Evolutionary conservation across 2,329 filamentous ascomycete genomes (phyloP), one percentile per base, ranked within the genome.

Genomic region (Cladophialophora bantiana): DNA sequence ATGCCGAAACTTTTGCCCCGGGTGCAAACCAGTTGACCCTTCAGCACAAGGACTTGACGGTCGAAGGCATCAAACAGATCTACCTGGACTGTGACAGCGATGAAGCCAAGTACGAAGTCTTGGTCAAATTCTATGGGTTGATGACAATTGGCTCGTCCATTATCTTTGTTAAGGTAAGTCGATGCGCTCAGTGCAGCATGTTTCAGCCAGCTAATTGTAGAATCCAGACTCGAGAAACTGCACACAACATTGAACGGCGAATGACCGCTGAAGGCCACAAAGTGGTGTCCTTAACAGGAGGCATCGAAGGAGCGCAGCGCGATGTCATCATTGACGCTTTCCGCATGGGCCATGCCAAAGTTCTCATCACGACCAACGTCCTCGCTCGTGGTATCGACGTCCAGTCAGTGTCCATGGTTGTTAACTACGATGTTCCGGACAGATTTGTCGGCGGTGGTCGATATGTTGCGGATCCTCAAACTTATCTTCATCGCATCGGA

Each of bases 101-200:
- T 71, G 82, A 89, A 40, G 88, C 92, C 75, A 98, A 98, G 78
- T 99, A 96, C 77, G 87, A 90, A 40, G 89, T 92, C 65, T 87
- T 99, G 7, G 91, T 96, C 78, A 92, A 94, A 77, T 90, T 99
- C 67, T 99, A 99, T 77, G 94, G 94, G 65, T 84, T 98, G 53
- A 94, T 99, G 87, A 97, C 94, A 15, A 93, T 98, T 74, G 94
- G 94, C 4, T 97, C 94, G 7, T 98, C 95, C 0, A 97, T 99
- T 76, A 98, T 99, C 74, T 99, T 99, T 76, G 94, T 98, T 78
- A 92, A 90, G 85, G 92, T 94, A 82, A 54, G 50, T 31, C 36
- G 10, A 18, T 18, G 10, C 7, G 26, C 7, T 35, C 18, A 7
- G n/a, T 12, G 12, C 6, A 13, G 2, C n/a, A 3, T 31, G 20